A percentile compares a stretch with the other conserved stretches of the same genome.
phyloP scores from a whole-genome alignment of 2,329 filamentous ascomycete species.

The Trichoderma hamatum region DNA sequence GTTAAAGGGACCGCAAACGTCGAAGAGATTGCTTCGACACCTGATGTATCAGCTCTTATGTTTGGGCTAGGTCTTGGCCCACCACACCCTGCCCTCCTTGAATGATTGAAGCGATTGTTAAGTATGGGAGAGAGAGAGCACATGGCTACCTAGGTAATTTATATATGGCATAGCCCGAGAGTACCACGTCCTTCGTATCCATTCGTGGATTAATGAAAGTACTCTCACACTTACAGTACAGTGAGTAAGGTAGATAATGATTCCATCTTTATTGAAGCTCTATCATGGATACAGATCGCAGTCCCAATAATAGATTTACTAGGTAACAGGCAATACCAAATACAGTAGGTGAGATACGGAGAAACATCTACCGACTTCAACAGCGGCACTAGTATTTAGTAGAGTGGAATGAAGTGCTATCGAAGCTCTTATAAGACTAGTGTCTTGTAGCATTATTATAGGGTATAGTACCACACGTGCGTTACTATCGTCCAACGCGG shows the following conservation, averaged over 20 bases:
- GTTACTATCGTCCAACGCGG: neutral
- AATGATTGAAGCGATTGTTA: neutral
- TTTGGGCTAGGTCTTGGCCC: too few relatives aligned
- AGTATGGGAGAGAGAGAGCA: neutral
- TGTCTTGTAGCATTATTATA: neutral
- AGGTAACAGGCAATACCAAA: neutral
- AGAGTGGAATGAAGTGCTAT: neutral
- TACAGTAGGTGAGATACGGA: neutral
- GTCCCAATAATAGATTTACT: too few relatives aligned
- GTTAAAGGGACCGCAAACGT: constrained; percentile 7
- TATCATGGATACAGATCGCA: neutral
- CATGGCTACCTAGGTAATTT: too few relatives aligned
- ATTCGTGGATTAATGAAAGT: neutral
- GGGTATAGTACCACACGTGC: neutral
- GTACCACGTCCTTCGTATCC: neutral
- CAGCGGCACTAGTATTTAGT: neutral
- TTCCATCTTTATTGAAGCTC: neutral
- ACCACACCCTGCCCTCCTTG: too few relatives aligned
- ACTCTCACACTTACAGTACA: neutral
- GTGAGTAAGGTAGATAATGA: neutral
- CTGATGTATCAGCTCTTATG: constrained; percentile 13
- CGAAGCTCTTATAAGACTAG: neutral
- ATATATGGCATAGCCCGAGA: neutral
- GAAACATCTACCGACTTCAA: too few relatives aligned
- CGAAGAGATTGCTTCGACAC: constrained; percentile 16